Evolutionary conservation across 352 stramenopile genomes (phyloP).

Genomic region (Phytophthora meadii): DNA sequence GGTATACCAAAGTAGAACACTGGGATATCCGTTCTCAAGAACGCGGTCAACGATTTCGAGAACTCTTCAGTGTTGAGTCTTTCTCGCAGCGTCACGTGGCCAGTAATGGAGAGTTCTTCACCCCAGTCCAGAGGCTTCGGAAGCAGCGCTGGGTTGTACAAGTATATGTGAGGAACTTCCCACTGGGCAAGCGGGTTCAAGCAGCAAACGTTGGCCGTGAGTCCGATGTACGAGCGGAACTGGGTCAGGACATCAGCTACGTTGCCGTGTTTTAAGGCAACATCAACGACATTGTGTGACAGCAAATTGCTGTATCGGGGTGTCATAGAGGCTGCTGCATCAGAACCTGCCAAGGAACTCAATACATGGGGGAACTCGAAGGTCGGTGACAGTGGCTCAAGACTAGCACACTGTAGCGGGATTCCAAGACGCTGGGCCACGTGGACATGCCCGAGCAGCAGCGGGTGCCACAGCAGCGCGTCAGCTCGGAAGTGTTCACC

Average conservation of each 20-base stretch:
- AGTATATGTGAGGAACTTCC: slow-evolving; percentile 57
- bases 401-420: slow-evolving; percentile 51
- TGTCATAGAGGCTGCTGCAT: slow-evolving; percentile 30
- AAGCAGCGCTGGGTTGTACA: slow-evolving; percentile 48
- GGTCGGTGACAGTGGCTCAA: slow-evolving; percentile 49
- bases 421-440: slow-evolving; percentile 57
- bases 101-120: slow-evolving; percentile 43
- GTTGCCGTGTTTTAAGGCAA: slow-evolving; percentile 34
- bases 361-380: slow-evolving; percentile 52
- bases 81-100: slow-evolving; percentile 41
- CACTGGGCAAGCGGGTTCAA: slow-evolving; percentile 40
- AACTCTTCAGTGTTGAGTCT: slow-evolving; percentile 3
- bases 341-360: slow-evolving; percentile 27
- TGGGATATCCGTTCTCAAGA: slow-evolving; percentile 13
- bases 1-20: slow-evolving; percentile 58
- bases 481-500: slow-evolving; percentile 53
- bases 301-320: slow-evolving; percentile 45
- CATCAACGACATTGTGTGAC: slow-evolving; percentile 40
- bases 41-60: slow-evolving; percentile 24
- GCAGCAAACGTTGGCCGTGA: slow-evolving; percentile 30
- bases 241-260: slow-evolving; percentile 45
- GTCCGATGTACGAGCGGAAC: slow-evolving; percentile 50
- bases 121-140: slow-evolving; percentile 55
- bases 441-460: slow-evolving; percentile 51
- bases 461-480: slow-evolving; percentile 49